Evolutionary conservation across 768 basidiomycete species (phyloP).

Genomic region (Dioszegia crocea): DNA sequence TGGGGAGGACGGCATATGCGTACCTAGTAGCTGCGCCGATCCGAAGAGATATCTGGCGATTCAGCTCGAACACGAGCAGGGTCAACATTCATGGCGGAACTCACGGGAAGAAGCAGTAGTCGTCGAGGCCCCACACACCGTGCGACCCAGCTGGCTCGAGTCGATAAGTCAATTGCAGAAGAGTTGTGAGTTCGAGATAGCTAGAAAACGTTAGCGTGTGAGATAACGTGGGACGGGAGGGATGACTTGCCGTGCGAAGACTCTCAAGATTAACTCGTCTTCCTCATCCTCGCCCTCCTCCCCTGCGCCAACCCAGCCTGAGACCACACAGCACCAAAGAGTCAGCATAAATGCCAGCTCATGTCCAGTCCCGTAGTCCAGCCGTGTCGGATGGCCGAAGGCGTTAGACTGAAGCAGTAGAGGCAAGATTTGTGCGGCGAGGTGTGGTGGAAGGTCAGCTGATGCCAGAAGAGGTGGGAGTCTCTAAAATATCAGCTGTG

Average conservation of each 20-base stretch:
- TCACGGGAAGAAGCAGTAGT: slow-evolving; percentile 73
- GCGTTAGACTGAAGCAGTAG: slow-evolving; percentile 64
- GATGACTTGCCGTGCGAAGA: slow-evolving; percentile 42
- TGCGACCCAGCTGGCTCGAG: slow-evolving; percentile 96
- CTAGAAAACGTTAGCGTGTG: slow-evolving; percentile 52
- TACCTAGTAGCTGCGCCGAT: slow-evolving; percentile 66
- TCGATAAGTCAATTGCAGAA: slow-evolving; percentile 78
- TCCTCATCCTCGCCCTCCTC: slow-evolving; percentile 36
- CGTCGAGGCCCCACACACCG: slow-evolving; percentile 96
- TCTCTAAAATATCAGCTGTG: slow-evolving; percentile 47
- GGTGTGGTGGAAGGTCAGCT: slow-evolving; percentile 55
- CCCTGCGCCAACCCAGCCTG: slow-evolving; percentile 29
- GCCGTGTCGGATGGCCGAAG: slow-evolving; percentile 82
- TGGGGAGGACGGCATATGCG: slow-evolving; percentile 5
- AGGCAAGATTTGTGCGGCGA: slow-evolving; percentile 67
- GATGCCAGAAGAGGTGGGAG: slow-evolving; percentile 54
- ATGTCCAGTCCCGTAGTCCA: slow-evolving; percentile 97
- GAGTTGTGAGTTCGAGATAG: slow-evolving; percentile 75
- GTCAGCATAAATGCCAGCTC: slow-evolving; percentile 83
- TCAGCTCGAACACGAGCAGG: not conserved
- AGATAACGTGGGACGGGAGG: not conserved
- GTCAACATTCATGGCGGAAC: slow-evolving; percentile 3
- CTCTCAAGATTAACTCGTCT: slow-evolving; percentile 45
- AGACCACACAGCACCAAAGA: slow-evolving; percentile 51
- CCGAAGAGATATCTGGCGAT: slow-evolving; percentile 68